phyloP scores from a whole-genome alignment of 305 asterid species.

The Ilex paraguariensis region DNA sequence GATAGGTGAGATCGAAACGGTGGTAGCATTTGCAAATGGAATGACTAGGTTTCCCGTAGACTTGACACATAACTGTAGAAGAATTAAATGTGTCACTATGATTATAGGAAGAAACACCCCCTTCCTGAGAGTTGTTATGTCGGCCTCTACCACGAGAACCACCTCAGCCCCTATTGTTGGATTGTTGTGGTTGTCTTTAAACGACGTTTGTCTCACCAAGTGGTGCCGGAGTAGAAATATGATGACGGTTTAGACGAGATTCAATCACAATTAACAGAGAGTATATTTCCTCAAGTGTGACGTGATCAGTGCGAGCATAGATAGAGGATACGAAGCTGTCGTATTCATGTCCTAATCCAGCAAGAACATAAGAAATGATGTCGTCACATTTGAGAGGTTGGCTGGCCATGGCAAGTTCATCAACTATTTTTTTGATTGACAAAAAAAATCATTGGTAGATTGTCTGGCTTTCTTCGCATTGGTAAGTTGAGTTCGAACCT shows the following conservation, averaged over 20 bases:
- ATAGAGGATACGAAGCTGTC: not conserved
- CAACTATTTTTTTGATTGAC: not conserved
- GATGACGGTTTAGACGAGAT: not conserved
- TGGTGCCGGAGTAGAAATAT: not conserved
- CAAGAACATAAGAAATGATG: not conserved
- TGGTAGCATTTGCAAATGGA: not conserved
- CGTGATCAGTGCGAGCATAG: not conserved
- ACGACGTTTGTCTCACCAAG: not conserved
- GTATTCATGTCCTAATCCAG: not conserved
- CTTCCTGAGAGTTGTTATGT: not conserved
- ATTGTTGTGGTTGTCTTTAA: not conserved
- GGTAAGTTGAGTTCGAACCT: too few relatives aligned
- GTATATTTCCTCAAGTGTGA: not conserved
- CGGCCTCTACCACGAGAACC: not conserved
- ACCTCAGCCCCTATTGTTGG: not conserved
- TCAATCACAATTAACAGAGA: not conserved
- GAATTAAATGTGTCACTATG: too few relatives aligned
- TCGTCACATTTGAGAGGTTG: not conserved
- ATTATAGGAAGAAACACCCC: not conserved
- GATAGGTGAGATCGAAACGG: conserved; percentile 1
- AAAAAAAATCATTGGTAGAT: not conserved
- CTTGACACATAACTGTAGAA: too few relatives aligned
- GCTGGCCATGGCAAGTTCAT: not conserved
- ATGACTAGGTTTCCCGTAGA: not conserved
- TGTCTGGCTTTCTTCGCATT: too few relatives aligned